Evolutionary conservation across 257 asterid species (phyloP), one percentile per base, ranked within the genome.

Genomic region (Linaria vulgaris): DNA sequence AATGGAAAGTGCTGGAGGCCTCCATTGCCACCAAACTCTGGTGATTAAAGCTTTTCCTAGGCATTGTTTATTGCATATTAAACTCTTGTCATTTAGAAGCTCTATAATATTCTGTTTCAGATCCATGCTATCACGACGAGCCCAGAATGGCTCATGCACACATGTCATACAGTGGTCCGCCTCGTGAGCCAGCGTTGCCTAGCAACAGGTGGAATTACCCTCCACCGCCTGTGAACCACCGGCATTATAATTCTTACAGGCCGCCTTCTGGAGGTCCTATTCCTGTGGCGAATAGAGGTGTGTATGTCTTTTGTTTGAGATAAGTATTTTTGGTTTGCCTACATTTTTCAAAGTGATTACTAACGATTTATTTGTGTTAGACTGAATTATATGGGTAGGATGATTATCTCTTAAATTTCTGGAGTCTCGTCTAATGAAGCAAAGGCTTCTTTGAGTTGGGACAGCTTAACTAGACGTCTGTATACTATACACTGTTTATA

Each of bases 271-370:
- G 83, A 67, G 87, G 84, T 72, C 90, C 90, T 44, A 74, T 85
- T 63, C 85, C 90, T 52, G 87, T 83, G 54, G 71, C 84, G 27
- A 78, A 76, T 74, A 85, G 97, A 85, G 97, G 97, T 90, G 56
- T 23, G 25, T 71, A 74, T 47, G 13, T 56, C 62, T 34, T 57
- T 51, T 46, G 16, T 45, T 31, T 31, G 56, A 44, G 67, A 27
- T n/a, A 31, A 21, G 51, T 47, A 61, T 21, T 49, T 27, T 47
- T 55, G 44, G 25, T 48, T 56, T 62, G 39, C 48, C 17, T 23
- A 20, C 21, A 47, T 39, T 66, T 72, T 48, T 55, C 51, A 48
- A 46, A 37, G 45, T 23, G n/a, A 15, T 64, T 17, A 14, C 25
- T 27, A 50, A 17, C 23, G 21, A 55, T 56, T 68, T 19, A 20